Conservation (phyloP, 768 basidiomycete species). For the Suillus americanus region DNA sequence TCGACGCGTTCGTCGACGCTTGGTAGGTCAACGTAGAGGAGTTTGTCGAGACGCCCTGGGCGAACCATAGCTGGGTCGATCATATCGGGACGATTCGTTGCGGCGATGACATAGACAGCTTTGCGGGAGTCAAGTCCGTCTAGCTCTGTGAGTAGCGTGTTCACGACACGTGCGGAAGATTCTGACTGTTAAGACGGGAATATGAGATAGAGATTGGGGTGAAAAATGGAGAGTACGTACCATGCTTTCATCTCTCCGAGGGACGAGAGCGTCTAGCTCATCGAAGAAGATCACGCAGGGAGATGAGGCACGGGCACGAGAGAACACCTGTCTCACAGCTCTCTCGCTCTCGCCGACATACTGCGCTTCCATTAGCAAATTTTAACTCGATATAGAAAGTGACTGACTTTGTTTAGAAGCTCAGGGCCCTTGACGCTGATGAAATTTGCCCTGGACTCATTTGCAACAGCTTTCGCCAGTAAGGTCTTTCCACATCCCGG, state of each 20-base stretch:
- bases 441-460: conserved; percentile 93
- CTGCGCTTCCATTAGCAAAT: conserved; percentile 37
- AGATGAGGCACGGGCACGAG: conserved; percentile 87
- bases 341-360: conserved; percentile 98
- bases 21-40: conserved; percentile 91
- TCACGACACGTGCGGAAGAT: conserved; percentile 86
- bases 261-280: conserved; percentile 90
- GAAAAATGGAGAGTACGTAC: conserved; percentile 43
- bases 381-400: background rate
- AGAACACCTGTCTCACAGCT: conserved; percentile 93
- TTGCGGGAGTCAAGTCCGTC: conserved; percentile 88
- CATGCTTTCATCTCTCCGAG: conserved; percentile 84
- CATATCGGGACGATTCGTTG: conserved; percentile 95
- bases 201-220: background rate
- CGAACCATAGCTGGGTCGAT: conserved; percentile 98
- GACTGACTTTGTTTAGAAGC: conserved; percentile 83
- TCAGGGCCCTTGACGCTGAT: conserved; percentile 99
- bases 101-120: conserved; percentile 90
- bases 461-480: conserved; percentile 97
- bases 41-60: conserved; percentile 92
- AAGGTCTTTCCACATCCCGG: conserved; percentile 98
- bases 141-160: conserved; percentile 91
- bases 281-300: conserved; percentile 97
- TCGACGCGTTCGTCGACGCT: conserved; percentile 71
- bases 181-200: conserved; percentile 60